These are phyloP conservation scores for Seiridium cupressi DNA, from an alignment of 2,329 filamentous ascomycete species.

Conservation along the genomic window DNA sequence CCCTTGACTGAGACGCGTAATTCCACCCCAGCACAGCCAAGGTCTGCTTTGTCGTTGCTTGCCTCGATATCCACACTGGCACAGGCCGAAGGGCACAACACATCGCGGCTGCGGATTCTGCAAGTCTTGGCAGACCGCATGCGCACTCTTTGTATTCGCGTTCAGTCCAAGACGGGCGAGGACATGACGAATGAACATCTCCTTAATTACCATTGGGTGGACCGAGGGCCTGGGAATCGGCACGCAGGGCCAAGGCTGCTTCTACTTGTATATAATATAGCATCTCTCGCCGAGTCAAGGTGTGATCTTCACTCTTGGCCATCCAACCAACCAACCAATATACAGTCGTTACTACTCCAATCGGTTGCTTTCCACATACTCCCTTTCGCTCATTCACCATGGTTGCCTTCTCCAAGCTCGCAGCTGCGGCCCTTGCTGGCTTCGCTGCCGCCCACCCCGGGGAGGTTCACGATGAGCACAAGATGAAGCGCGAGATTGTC, in stretches of 20 bases:
- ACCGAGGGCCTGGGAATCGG: not conserved
- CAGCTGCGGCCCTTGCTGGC: constrained; percentile 21
- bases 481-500: constrained; percentile 32
- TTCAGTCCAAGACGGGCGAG: not conserved
- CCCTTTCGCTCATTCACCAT: constrained; percentile 8
- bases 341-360: not conserved
- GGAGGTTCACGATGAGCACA: constrained; percentile 24
- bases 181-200: constrained; percentile 5
- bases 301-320: not conserved
- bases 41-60: not conserved
- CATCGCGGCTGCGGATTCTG: not conserved
- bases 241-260: not conserved
- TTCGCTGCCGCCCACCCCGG: constrained; percentile 28
- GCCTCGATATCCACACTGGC: constrained; percentile 3
- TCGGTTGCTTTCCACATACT: not conserved
- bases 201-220: constrained; percentile 7
- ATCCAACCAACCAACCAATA: not conserved
- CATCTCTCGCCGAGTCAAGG: not conserved
- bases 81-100: constrained; percentile 1
- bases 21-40: not conserved
- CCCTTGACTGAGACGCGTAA: constrained; percentile 6
- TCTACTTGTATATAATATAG: not conserved
- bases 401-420: constrained; percentile 16
- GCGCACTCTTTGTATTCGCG: not conserved
- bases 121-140: not conserved